These are phyloP conservation scores for Calvatia gigantea DNA, from an alignment of 768 basidiomycete species.

Conservation along the genomic window DNA sequence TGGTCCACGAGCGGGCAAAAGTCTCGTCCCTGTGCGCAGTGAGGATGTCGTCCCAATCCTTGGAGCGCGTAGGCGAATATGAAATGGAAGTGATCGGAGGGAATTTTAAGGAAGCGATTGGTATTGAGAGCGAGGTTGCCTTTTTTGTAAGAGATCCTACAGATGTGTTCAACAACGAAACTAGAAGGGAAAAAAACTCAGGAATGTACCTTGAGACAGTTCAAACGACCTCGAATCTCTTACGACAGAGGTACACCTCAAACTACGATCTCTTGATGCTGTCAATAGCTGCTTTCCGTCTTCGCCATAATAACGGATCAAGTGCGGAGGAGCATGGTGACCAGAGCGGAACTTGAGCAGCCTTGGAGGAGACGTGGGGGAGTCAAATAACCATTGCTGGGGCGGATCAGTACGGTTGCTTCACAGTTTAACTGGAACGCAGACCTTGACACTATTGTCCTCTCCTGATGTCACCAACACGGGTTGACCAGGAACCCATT, in stretches of 20 bases:
- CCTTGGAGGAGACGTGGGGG: conserved; percentile 80
- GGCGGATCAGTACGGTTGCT: background rate
- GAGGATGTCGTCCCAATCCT: conserved; percentile 97
- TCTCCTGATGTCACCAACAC: conserved; percentile 86
- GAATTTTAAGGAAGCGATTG: conserved; percentile 80
- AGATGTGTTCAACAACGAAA: background rate
- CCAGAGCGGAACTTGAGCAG: conserved; percentile 91
- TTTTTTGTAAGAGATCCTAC: conserved; percentile 82
- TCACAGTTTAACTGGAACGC: conserved; percentile 9
- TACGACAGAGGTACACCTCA: conserved; percentile 90
- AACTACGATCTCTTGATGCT: conserved; percentile 82
- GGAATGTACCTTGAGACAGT: conserved; percentile 76
- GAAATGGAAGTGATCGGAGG: conserved; percentile 76
- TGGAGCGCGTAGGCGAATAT: conserved; percentile 74
- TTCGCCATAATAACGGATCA: conserved; percentile 94
- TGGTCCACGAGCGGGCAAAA: conserved; percentile 84
- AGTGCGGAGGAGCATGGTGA: conserved; percentile 85
- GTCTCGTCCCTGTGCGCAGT: conserved; percentile 86
- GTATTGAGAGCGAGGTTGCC: conserved; percentile 72
- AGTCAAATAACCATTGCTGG: conserved; percentile 98
- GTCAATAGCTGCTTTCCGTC: conserved; percentile 94
- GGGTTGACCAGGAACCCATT: conserved; percentile 94
- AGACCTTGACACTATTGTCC: conserved; percentile 94
- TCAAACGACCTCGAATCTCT: conserved; percentile 94
- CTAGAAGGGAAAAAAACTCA: background rate